Evolutionary conservation across 768 basidiomycete genomes (phyloP), one percentile per base, ranked within the genome.

Genomic region (Hericium coralloides): DNA sequence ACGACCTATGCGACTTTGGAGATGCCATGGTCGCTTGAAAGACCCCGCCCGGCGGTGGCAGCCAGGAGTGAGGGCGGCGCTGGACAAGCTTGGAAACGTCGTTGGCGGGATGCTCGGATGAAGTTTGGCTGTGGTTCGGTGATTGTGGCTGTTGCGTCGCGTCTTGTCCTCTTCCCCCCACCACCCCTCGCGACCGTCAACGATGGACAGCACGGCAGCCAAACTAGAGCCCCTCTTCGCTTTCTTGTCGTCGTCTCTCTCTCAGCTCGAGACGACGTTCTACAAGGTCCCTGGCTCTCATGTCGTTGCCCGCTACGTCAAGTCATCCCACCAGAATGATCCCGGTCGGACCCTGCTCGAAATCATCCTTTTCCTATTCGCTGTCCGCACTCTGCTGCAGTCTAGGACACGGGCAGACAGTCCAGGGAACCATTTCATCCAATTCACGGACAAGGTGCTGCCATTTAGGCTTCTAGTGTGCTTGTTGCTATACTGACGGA

Each of bases 311-410:
- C 89, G 95, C 63, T 97, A 97, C 69, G 89, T 98, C 74, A 87
- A 83, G 73, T 92, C 90, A 26, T 95, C 92, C 0, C 95, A 99
- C 70, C 89, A 91, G 70, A 89, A 99, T 68, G 97, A 99, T 72
- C 97, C 97, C 1, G 91, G 89, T 36, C 79, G 97, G 55, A 93
- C 92, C 0, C 64, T 98, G 9, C 80, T 99, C 52, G 97, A 99
- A 71, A 69, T 98, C 20, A 83, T 95, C 52, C 81, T 99, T 38
- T 68, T 94, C 55, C 75, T 91, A 48, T 97, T 98, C 65, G 93
- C 91, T 20, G 79, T 98, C 54, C 75, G 92, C 56, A 98, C 95
- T 0, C 74, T 98, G n/a, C 69, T 97, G 45, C 92, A 95, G 72
- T 87, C 87, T 9, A 76, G 95, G 37, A 98, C 95, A 0, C 79